Conservation (phyloP, 345 rosid genomes). For the Conringia planisiliqua region DNA sequence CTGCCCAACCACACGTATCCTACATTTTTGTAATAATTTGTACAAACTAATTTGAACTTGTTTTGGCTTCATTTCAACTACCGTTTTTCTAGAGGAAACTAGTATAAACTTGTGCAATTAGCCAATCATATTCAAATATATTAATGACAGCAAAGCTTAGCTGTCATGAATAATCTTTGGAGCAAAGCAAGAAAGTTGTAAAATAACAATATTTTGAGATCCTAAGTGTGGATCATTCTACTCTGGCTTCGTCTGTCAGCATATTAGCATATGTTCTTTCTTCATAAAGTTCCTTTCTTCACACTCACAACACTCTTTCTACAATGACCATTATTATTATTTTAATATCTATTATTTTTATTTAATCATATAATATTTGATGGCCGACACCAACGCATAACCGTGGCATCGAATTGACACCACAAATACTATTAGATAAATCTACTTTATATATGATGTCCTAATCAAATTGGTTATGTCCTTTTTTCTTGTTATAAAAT, state of each 20-base stretch:
- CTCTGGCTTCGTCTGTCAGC: conserved; percentile 25
- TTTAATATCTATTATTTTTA: background rate
- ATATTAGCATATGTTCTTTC: conserved; percentile 29
- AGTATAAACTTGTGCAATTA: background rate
- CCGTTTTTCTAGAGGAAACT: background rate
- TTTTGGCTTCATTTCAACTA: background rate
- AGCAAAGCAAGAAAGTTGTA: conserved; percentile 23
- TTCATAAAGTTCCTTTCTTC: conserved; percentile 27
- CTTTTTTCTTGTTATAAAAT: background rate
- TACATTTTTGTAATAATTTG: too few relatives aligned
- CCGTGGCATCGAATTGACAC: conserved; percentile 27
- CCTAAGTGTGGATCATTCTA: conserved; percentile 6
- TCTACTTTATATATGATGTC: conserved; percentile 18
- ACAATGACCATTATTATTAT: background rate
- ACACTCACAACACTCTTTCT: background rate
- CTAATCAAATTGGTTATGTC: conserved; percentile 10
- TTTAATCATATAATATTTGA: background rate
- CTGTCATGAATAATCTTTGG: conserved; percentile 22
- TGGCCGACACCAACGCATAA: conserved; percentile 34
- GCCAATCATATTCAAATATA: background rate
- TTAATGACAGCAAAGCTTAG: conserved; percentile 15
- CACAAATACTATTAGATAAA: background rate
- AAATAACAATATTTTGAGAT: background rate
- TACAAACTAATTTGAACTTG: background rate
- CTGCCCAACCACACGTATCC: too few relatives aligned